Evolutionary conservation across 169 alveolate species (phyloP).

Genomic region (Cryptosporidium meleagridis): DNA sequence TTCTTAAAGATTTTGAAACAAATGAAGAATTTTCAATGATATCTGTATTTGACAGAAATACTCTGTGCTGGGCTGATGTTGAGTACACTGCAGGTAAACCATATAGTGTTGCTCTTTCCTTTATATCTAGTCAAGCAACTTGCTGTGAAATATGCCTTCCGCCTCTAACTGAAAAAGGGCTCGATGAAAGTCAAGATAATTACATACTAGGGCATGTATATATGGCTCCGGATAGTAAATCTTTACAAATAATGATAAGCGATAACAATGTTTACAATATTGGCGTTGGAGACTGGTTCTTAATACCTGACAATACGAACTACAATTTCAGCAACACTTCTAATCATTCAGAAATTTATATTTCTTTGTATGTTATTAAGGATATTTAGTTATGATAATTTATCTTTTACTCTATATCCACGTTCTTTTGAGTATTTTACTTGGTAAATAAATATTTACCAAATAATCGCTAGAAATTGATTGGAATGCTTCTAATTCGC

Average conservation of each 20-base stretch:
- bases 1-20: slow-evolving; percentile 16
- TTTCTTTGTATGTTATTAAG: slow-evolving; percentile 67
- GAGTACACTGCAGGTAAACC: slow-evolving; percentile 69
- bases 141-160: slow-evolving; percentile 73
- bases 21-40: slow-evolving; percentile 42
- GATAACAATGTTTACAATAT: slow-evolving; percentile 58
- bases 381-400: slow-evolving; percentile 28
- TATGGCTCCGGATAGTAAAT: slow-evolving; percentile 61
- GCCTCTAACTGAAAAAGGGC: slow-evolving; percentile 64
- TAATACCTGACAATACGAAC: slow-evolving; percentile 66
- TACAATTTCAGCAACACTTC: slow-evolving; percentile 66
- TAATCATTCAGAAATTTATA: slow-evolving; percentile 39
- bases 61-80: slow-evolving; percentile 72
- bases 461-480: slow-evolving; percentile 69
- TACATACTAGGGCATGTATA: slow-evolving; percentile 69
- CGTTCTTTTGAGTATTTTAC: slow-evolving; percentile 42
- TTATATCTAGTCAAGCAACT: slow-evolving; percentile 74
- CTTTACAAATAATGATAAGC: slow-evolving; percentile 68
- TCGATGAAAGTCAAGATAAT: slow-evolving; percentile 72
- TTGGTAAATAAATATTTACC: slow-evolving; percentile 42
- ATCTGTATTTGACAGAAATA: slow-evolving; percentile 52
- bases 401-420: slow-evolving; percentile 35
- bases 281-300: slow-evolving; percentile 69
- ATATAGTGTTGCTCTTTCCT: slow-evolving; percentile 66
- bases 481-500: slow-evolving; percentile 73